Conservation (phyloP, 176 grass and related monocot genomes). For the Musa acuminata region DNA sequence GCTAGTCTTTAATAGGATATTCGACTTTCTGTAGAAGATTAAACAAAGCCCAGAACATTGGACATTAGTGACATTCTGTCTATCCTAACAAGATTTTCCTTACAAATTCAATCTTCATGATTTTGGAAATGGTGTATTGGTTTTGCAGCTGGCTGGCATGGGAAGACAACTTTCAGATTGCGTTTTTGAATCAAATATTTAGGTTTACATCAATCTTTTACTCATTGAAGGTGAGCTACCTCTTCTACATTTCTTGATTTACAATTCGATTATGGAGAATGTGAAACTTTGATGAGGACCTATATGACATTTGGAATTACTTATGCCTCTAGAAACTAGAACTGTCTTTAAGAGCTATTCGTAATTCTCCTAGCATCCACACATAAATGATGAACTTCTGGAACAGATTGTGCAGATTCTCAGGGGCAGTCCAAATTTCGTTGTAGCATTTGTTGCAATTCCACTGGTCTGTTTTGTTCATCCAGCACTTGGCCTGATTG, state of each 20-base stretch:
- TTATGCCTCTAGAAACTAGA: not conserved
- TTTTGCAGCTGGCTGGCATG: conserved; percentile 73
- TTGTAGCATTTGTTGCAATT: conserved; percentile 62
- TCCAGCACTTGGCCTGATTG: conserved; percentile 71
- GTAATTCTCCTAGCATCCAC: not conserved
- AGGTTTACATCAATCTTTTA: conserved; percentile 52
- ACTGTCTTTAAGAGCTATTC: not conserved
- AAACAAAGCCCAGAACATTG: not conserved
- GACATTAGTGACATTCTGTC: not conserved
- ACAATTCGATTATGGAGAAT: not conserved
- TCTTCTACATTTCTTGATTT: not conserved
- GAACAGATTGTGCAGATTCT: conserved; percentile 81
- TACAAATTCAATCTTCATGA: not conserved
- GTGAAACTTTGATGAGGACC: not conserved
- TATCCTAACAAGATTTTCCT: not conserved
- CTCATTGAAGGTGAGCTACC: conserved; percentile 60
- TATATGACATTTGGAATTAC: not conserved
- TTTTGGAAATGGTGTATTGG: conserved; percentile 7
- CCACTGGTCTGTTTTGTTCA: conserved; percentile 76
- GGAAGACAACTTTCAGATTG: conserved; percentile 42
- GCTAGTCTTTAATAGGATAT: too few species aligned
- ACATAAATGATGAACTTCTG: conserved; percentile 22
- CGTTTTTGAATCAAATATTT: conserved; percentile 46
- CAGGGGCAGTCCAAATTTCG: conserved; percentile 50
- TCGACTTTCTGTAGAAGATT: too few species aligned